Evolutionary conservation across 305 asterid genomes (phyloP).

Genomic region (Fraxinus xanthoxyloides): DNA sequence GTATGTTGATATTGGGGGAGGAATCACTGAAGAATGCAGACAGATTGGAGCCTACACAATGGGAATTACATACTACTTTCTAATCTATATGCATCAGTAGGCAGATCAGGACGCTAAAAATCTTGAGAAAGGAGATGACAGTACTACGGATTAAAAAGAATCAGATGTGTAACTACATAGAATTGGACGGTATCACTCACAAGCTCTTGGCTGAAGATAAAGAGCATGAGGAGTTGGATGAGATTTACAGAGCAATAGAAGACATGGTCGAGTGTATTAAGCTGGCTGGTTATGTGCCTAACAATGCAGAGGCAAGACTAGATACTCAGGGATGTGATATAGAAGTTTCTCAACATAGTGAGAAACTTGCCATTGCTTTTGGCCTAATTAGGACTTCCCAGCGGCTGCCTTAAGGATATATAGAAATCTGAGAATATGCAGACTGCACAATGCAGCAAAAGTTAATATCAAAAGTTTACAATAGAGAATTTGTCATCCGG

Average conservation of each 20-base stretch:
- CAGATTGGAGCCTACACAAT: constrained; percentile 36
- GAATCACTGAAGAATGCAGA: constrained; percentile 37
- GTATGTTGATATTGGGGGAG: constrained; percentile 39
- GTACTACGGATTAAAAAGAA: constrained; percentile 34
- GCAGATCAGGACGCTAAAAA: constrained; percentile 34
- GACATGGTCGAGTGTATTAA: constrained; percentile 33
- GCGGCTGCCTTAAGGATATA: constrained; percentile 35
- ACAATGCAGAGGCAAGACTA: constrained; percentile 28
- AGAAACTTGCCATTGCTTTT: constrained; percentile 50
- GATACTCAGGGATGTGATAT: constrained; percentile 41
- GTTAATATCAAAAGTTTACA: constrained; percentile 26
- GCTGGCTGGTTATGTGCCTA: constrained; percentile 44
- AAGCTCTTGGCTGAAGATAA: constrained; percentile 48
- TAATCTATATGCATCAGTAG: constrained; percentile 36
- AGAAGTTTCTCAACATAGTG: constrained; percentile 50
- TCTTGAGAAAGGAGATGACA: constrained; percentile 38
- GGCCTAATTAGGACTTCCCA: constrained; percentile 36
- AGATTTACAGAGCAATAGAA: constrained; percentile 30
- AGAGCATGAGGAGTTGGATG: constrained; percentile 24
- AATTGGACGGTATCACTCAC: constrained; percentile 36
- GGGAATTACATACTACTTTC: constrained; percentile 45
- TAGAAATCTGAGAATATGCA: constrained; percentile 46
- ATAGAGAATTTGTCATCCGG: constrained; percentile 39
- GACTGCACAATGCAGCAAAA: constrained; percentile 43
- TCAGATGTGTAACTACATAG: constrained; percentile 45